Evolutionary conservation across 495 filamentous ascomycete species (phyloP).

Genomic region (Terfezia boudieri): DNA sequence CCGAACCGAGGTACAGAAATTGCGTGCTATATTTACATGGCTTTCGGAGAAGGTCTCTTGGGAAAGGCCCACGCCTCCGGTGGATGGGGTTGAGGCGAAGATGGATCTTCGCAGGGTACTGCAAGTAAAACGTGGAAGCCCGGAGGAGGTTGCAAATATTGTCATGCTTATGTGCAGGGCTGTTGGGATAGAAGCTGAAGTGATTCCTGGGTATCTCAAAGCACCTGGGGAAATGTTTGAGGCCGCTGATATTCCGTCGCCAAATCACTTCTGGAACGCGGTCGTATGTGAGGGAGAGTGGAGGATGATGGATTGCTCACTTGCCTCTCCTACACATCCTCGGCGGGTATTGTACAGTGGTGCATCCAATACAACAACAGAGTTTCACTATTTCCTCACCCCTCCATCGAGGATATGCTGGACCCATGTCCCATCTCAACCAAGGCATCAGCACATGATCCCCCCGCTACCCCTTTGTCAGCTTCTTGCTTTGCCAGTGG

Average conservation of each 20-base stretch:
- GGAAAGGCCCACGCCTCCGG: slow-evolving; percentile 30
- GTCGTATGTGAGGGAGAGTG: slow-evolving; percentile 86
- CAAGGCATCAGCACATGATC: slow-evolving; percentile 76
- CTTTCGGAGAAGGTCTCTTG: slow-evolving; percentile 86
- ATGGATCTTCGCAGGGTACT: slow-evolving; percentile 66
- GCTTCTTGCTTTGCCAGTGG: slow-evolving; percentile 61
- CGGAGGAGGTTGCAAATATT: slow-evolving; percentile 75
- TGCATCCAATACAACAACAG: slow-evolving; percentile 41
- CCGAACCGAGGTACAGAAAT: slow-evolving; percentile 75
- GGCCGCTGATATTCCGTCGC: slow-evolving; percentile 44
- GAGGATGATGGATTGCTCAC: slow-evolving; percentile 87
- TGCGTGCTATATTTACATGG: slow-evolving; percentile 92
- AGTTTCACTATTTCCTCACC: slow-evolving; percentile 77
- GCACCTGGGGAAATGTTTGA: slow-evolving; percentile 66
- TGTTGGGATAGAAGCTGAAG: slow-evolving; percentile 66
- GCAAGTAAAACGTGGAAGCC: slow-evolving; percentile 59
- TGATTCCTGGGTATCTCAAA: slow-evolving; percentile 76
- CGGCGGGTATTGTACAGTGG: slow-evolving; percentile 53
- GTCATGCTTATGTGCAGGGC: slow-evolving; percentile 86
- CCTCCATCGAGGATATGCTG: slow-evolving; percentile 76
- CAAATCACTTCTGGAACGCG: slow-evolving; percentile 98
- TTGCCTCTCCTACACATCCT: slow-evolving; percentile 79
- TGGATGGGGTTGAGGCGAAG: slow-evolving; percentile 36
- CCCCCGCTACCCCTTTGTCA: slow-evolving; percentile 67
- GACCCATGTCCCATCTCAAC: slow-evolving; percentile 73